Evolutionary conservation across 1,139 yeast genomes (phyloP), one percentile per base, ranked within the genome.

Genomic region (Suhomyces maxii): DNA sequence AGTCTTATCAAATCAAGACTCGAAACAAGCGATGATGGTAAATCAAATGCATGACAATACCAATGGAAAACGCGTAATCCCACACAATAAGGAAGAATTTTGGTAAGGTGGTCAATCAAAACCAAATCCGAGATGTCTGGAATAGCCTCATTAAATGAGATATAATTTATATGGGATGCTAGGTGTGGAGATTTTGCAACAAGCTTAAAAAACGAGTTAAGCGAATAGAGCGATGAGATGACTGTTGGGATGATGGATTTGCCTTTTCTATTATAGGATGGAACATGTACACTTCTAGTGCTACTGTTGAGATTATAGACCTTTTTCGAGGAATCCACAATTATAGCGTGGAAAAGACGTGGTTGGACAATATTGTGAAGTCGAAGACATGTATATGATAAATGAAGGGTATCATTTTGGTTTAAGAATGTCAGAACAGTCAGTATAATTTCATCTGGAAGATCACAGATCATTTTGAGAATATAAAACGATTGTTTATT

Each of bases 131-230:
- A 47, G 10, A 50, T 45, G 32, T 56, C 58, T 7, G 58, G 59
- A 25, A 54, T 47, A 9, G 31, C 26, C n/a, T 49, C 37, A 14
- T 36, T 34, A 30, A 55, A 54, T 7, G 48, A 41, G 4, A 55
- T 34, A 34, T 39, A 39, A 23, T 40, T 34, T 36, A 51, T 48
- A 36, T 46, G 31, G 2, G 35, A 18, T 8, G 49, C 47, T 18
- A 37, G 28, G 9, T 37, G 13, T 7, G 50, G 47, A 23, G 34
- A 18, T 6, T 34, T 34, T 13, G 38, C 34, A 12, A 49, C 37
- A 13, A 30, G 36, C 37, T 52, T 53, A 42, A 56, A 52, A 34
- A 54, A 50, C n/a, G 51, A 34, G 36, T 56, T 53, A 31, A 56
- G 48, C 11, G 55, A 47, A 37, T 49, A 55, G 9, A 56, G 39